A percentile compares a stretch with the other conserved stretches of the same genome.
phyloP scores from a whole-genome alignment of 371 early-diverging fungal species.

The Capillidium rhysosporum region DNA sequence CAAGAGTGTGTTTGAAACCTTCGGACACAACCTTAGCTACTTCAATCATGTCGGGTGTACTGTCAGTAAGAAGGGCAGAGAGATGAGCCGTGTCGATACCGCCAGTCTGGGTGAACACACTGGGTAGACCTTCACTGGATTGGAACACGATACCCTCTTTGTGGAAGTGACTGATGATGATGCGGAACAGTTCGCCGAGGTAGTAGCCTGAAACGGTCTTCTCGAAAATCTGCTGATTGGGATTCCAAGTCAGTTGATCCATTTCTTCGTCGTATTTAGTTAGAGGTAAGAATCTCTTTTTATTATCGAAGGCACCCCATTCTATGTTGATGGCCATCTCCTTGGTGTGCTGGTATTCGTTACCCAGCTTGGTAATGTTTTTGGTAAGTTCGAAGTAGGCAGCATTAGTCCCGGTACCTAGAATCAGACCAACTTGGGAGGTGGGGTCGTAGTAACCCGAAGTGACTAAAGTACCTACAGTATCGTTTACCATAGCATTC shows the following conservation, averaged over 20 bases:
- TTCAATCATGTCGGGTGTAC: conserved; percentile 30
- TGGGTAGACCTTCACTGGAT: conserved; percentile 30
- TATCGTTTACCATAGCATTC: conserved; percentile 87
- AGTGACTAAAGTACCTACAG: conserved; percentile 80
- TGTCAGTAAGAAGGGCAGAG: conserved; percentile 79
- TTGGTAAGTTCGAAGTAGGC: conserved; percentile 71
- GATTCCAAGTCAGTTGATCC: conserved; percentile 64
- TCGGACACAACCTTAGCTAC: conserved; percentile 57
- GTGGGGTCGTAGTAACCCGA: conserved; percentile 63
- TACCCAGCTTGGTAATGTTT: conserved; percentile 37
- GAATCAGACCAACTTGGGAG: conserved; percentile 70
- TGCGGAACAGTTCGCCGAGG: conserved; percentile 79
- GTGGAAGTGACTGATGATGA: conserved; percentile 53
- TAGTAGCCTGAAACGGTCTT: conserved; percentile 93
- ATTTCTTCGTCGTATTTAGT: conserved; percentile 68
- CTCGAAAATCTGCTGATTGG: conserved; percentile 66
- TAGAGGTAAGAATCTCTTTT: conserved; percentile 50
- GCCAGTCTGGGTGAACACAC: conserved; percentile 38
- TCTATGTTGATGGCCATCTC: conserved; percentile 89
- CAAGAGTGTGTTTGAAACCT: conserved; percentile 28
- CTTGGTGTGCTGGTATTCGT: conserved; percentile 14
- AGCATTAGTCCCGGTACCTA: conserved; percentile 93
- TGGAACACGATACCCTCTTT: conserved; percentile 52
- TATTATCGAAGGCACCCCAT: conserved; percentile 78
- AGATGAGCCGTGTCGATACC: conserved; percentile 81